Conservation (phyloP, 2,329 filamentous ascomycete genomes). For the Basipetospora chlamydospora region DNA sequence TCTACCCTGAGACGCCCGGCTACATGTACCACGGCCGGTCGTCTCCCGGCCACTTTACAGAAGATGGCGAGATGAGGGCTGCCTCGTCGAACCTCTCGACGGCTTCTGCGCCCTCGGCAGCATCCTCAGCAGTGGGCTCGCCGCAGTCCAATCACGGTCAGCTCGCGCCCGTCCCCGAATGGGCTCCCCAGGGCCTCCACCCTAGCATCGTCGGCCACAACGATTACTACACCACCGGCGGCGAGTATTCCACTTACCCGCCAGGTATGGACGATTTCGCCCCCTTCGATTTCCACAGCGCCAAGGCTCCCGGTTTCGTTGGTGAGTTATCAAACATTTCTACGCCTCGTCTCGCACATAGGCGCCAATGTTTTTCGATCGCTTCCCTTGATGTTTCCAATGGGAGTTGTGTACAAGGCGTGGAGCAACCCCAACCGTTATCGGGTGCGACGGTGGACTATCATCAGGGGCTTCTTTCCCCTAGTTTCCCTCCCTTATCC, state of each 20-base stretch:
- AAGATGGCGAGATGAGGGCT: conserved; percentile 34
- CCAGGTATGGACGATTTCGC: conserved; percentile 30
- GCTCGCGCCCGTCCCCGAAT: conserved; percentile 42
- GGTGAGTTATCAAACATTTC: conserved; percentile 31
- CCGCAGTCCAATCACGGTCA: conserved; percentile 48
- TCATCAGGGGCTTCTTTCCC: too few species aligned
- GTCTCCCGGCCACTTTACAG: conserved; percentile 33
- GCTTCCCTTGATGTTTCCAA: too few species aligned
- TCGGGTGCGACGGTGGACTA: too few species aligned
- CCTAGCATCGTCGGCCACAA: conserved; percentile 46
- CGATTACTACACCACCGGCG: conserved; percentile 35
- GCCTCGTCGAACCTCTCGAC: conserved; percentile 46
- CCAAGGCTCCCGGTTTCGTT: conserved; percentile 32
- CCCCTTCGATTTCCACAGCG: conserved; percentile 31
- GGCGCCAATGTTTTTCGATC: too few species aligned
- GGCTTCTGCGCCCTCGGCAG: conserved; percentile 45
- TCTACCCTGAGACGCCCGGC: conserved; percentile 30
- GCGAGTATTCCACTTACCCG: conserved; percentile 40
- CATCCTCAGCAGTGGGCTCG: conserved; percentile 54
- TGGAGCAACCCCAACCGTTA: too few species aligned
- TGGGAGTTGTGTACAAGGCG: too few species aligned
- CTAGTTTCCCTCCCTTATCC: neutral
- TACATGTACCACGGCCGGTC: conserved; percentile 31
- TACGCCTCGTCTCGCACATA: too few species aligned
- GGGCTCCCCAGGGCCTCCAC: conserved; percentile 34